Percentiles rank a stretch among this genome's conserved stretches.
Conservation (phyloP, 2,329 filamentous ascomycete species). For the Fusarium euwallaceae region DNA sequence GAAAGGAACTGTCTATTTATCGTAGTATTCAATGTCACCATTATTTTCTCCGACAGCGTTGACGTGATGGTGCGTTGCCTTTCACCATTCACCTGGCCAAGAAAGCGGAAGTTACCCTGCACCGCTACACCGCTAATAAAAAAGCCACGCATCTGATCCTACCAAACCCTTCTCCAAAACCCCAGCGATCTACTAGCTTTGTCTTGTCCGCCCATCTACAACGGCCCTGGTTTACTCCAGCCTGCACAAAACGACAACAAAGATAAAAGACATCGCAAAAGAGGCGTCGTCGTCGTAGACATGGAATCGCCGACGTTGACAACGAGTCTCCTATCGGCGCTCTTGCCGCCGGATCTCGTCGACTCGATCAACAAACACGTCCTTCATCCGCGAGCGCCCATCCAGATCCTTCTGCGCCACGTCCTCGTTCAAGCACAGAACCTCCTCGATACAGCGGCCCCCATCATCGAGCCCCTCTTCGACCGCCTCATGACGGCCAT, state of each 20-base stretch:
- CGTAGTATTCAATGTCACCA: not conserved
- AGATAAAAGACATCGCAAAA: not conserved
- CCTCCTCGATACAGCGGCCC: conserved; percentile 51
- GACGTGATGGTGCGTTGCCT: not conserved
- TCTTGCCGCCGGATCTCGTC: conserved; percentile 61
- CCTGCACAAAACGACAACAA: not conserved
- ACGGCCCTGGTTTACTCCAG: not conserved
- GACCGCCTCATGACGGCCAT: conserved; percentile 55
- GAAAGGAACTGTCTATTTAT: not conserved
- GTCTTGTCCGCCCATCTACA: not conserved
- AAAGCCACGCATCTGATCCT: conserved; percentile 4
- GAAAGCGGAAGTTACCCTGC: not conserved
- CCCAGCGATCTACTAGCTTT: not conserved
- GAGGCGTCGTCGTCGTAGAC: not conserved
- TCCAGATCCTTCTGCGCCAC: conserved; percentile 57
- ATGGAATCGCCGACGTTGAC: conserved; percentile 51
- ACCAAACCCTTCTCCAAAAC: conserved; percentile 2
- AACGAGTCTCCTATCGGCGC: conserved; percentile 53
- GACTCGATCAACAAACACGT: conserved; percentile 62
- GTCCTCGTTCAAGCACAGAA: conserved; percentile 48
- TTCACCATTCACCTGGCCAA: not conserved
- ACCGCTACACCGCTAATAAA: conserved; percentile 6
- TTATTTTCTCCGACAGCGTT: not conserved
- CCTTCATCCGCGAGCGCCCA: conserved; percentile 59
- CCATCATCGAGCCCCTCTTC: conserved; percentile 59